phyloP scores from a whole-genome alignment of 495 filamentous ascomycete species.

The Staphylotrichum longicolle region DNA sequence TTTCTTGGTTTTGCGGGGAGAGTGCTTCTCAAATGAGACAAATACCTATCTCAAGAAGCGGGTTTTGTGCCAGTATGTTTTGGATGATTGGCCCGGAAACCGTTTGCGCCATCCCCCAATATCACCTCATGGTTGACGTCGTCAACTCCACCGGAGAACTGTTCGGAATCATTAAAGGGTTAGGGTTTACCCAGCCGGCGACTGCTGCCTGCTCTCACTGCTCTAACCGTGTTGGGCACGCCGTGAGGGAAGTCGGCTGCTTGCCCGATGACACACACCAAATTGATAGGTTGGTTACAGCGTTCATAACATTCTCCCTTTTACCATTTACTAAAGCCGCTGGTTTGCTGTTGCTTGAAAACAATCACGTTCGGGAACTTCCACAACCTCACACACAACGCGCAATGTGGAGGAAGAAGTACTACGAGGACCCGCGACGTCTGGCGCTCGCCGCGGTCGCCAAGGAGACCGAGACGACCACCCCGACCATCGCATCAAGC shows the following conservation, averaged over 20 bases:
- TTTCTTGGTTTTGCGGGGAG: no score
- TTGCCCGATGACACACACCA: constrained; percentile 9
- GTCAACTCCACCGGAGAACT: constrained; percentile 8
- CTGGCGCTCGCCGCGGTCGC: constrained; percentile 26
- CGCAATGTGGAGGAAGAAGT: constrained; percentile 19
- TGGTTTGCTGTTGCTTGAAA: no score
- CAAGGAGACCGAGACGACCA: constrained; percentile 24
- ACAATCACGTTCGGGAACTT: no score
- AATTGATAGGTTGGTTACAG: no score
- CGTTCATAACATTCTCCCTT: neutral
- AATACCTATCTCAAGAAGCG: no score
- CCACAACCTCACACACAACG: neutral
- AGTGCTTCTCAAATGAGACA: no score
- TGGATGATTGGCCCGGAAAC: no score
- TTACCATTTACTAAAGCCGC: no score
- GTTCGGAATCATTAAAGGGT: neutral
- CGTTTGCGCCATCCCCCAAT: no score
- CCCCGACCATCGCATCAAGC: constrained; percentile 23
- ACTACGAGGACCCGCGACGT: constrained; percentile 12
- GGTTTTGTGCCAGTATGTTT: no score
- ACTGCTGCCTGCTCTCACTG: neutral
- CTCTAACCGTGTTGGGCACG: constrained; percentile 7
- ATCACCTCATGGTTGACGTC: constrained; percentile 3
- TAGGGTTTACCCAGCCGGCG: neutral
- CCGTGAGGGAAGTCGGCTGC: neutral